Evolutionary conservation across 179 eudicot genomes (phyloP).

Genomic region (Beta corolliflora): DNA sequence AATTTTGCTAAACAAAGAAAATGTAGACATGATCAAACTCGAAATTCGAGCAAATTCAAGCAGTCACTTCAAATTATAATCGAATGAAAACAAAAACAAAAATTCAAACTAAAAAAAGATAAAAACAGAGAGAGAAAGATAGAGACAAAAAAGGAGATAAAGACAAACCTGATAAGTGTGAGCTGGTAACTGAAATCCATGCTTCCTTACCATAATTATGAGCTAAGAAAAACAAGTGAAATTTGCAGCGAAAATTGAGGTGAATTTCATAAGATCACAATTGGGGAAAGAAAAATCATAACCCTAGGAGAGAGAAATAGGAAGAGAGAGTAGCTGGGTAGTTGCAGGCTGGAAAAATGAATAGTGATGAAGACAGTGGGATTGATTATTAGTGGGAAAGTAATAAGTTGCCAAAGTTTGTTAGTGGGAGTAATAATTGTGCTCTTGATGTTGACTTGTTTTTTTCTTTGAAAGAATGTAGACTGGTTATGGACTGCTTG

Average conservation of each 20-base stretch:
- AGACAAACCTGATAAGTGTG: slow-evolving; percentile 84
- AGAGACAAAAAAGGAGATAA: slow-evolving; percentile 14
- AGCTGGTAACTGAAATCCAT: slow-evolving; percentile 95
- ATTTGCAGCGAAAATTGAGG: slow-evolving; percentile 13
- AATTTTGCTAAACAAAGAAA: not conserved
- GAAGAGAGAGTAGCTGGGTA: slow-evolving; percentile 12
- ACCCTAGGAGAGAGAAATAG: slow-evolving; percentile 30
- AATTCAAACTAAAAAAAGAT: not conserved
- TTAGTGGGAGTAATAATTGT: not conserved
- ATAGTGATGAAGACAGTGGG: slow-evolving; percentile 11
- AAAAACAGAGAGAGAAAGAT: not conserved
- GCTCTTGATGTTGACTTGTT: not conserved
- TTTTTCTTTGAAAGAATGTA: not conserved
- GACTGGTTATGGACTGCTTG: too few species aligned
- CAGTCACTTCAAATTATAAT: not conserved
- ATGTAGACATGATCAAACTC: not conserved
- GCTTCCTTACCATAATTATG: slow-evolving; percentile 70
- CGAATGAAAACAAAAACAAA: slow-evolving; percentile 1
- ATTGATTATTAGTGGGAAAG: slow-evolving; percentile 22
- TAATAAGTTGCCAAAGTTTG: not conserved
- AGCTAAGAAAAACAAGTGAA: slow-evolving; percentile 1
- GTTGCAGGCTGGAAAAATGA: not conserved
- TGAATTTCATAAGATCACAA: slow-evolving; percentile 12
- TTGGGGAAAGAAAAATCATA: not conserved
- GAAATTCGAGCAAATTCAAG: not conserved